Conservation (phyloP, 1,284 basidiomycete genomes). For the Ceratobasidium sp. region DNA sequence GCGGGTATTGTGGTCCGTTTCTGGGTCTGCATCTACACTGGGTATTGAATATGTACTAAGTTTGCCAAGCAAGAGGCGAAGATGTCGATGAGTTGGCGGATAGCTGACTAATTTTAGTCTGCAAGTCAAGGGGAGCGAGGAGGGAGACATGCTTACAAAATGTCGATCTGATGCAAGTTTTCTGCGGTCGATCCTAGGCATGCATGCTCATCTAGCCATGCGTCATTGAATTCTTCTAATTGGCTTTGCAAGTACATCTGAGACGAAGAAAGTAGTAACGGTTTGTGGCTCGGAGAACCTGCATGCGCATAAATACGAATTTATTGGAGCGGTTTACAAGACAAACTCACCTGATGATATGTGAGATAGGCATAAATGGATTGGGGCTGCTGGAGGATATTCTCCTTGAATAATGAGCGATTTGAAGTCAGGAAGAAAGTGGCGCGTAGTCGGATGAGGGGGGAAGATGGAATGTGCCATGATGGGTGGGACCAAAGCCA, state of each 20-base stretch:
- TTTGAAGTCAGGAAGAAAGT: constrained; percentile 55
- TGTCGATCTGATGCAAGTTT: constrained; percentile 57
- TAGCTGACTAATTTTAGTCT: constrained; percentile 57
- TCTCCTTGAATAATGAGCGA: constrained; percentile 62
- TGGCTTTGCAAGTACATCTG: constrained; percentile 53
- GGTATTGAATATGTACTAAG: constrained; percentile 47
- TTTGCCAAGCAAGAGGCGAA: constrained; percentile 63
- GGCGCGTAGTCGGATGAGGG: constrained; percentile 45
- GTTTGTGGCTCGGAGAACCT: constrained; percentile 48
- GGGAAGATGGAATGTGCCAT: constrained; percentile 56
- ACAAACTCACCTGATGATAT: constrained; percentile 44
- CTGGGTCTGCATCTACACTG: constrained; percentile 42
- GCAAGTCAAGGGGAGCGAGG: background rate
- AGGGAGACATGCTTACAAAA: constrained; percentile 59
- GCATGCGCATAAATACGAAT: background rate
- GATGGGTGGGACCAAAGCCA: background rate
- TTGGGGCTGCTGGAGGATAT: constrained; percentile 62
- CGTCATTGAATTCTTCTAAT: constrained; percentile 61
- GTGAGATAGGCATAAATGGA: constrained; percentile 64
- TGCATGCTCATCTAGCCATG: constrained; percentile 60
- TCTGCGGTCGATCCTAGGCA: constrained; percentile 55
- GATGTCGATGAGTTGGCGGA: constrained; percentile 65
- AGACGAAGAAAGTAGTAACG: constrained; percentile 63
- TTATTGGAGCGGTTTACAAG: background rate
- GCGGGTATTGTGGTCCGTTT: constrained; percentile 51